A percentile compares a stretch with the other conserved stretches of the same genome.
Conservation (phyloP, 2,329 filamentous ascomycete genomes). For the Monosporascus sp. region DNA sequence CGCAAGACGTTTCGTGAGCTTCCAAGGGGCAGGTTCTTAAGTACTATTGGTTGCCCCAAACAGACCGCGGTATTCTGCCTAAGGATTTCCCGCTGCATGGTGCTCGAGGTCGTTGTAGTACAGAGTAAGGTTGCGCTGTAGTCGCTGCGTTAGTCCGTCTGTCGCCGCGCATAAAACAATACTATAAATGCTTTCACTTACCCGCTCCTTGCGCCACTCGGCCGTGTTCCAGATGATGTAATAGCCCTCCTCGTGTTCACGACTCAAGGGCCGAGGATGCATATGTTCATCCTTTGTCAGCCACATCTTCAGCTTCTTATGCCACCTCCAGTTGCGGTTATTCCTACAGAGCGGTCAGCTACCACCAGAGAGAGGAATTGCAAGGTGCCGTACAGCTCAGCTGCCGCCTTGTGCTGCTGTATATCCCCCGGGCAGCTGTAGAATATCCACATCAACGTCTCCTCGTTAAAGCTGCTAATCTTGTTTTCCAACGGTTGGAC, state of each 20-base stretch:
- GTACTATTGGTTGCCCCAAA: background rate
- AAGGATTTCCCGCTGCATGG: constrained; percentile 14
- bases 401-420: constrained; percentile 59
- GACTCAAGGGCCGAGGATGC: constrained; percentile 54
- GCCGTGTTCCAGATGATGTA: constrained; percentile 62
- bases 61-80: constrained; percentile 1
- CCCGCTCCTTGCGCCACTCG: constrained; percentile 59
- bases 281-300: constrained; percentile 63
- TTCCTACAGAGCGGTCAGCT: constrained; percentile 36
- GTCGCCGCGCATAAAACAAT: background rate
- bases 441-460: constrained; percentile 66
- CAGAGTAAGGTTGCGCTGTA: constrained; percentile 54
- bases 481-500: constrained; percentile 61
- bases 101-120: constrained; percentile 59
- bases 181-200: constrained; percentile 32
- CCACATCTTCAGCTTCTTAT: constrained; percentile 62
- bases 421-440: constrained; percentile 60
- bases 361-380: background rate
- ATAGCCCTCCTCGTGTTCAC: constrained; percentile 57
- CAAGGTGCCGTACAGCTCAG: constrained; percentile 49
- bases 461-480: constrained; percentile 62
- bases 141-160: background rate
- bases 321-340: constrained; percentile 62
- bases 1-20: constrained; percentile 12
- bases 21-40: background rate